Evolutionary conservation across 208 protist genomes (phyloP).

Genomic region (Crithidia thermophila): DNA sequence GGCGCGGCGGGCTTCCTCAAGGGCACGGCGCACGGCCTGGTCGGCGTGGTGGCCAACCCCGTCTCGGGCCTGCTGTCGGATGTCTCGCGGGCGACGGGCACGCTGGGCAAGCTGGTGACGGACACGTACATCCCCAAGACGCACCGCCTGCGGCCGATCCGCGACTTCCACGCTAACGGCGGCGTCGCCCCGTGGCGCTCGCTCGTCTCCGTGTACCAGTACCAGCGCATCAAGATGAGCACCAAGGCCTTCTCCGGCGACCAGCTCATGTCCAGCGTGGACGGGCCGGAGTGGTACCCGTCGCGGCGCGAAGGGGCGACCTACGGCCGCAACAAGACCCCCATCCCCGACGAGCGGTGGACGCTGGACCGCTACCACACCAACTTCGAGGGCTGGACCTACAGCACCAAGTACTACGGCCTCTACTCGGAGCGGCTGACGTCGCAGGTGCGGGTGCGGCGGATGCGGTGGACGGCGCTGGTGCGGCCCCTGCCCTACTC

Average conservation of each 20-base stretch:
- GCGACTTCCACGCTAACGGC: slow-evolving; percentile 77
- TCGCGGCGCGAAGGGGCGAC: slow-evolving; percentile 45
- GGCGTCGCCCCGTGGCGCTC: slow-evolving; percentile 69
- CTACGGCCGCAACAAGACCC: slow-evolving; percentile 28
- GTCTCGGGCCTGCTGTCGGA: slow-evolving; percentile 86
- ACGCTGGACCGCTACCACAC: slow-evolving; percentile 65
- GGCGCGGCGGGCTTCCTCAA: slow-evolving; percentile 81
- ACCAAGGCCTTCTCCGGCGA: slow-evolving; percentile 36
- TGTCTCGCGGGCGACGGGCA: slow-evolving; percentile 65
- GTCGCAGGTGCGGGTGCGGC: slow-evolving; percentile 47
- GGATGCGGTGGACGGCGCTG: slow-evolving; percentile 71
- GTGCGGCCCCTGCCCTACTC: slow-evolving; percentile 56
- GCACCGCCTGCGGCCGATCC: slow-evolving; percentile 58
- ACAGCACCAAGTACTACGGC: slow-evolving; percentile 74
- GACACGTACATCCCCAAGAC: slow-evolving; percentile 76
- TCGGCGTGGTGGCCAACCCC: slow-evolving; percentile 87
- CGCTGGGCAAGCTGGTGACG: slow-evolving; percentile 63
- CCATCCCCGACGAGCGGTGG: slow-evolving; percentile 46
- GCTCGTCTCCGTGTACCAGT: slow-evolving; percentile 70
- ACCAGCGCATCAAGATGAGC: slow-evolving; percentile 59
- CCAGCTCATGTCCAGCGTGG: slow-evolving; percentile 47
- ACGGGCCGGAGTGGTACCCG: slow-evolving; percentile 78
- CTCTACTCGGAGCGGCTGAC: slow-evolving; percentile 50
- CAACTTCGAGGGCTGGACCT: slow-evolving; percentile 82
- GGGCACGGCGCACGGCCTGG: slow-evolving; percentile 83